Evolutionary conservation across 257 asterid species (phyloP).

Genomic region (Solanum chiquidenum): DNA sequence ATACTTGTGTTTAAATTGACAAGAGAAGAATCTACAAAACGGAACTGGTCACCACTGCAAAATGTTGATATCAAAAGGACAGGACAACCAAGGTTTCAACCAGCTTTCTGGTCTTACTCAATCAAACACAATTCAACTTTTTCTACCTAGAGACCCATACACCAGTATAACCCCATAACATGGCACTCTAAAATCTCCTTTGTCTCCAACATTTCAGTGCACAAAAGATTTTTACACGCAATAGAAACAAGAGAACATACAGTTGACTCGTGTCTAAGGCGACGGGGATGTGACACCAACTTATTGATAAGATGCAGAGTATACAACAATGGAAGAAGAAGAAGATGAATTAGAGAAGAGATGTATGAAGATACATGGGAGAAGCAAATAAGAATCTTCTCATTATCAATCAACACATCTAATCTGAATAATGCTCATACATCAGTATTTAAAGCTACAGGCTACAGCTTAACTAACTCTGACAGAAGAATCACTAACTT

Average conservation of each 20-base stretch:
- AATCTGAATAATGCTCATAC: too few relatives aligned
- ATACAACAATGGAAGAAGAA: too few relatives aligned
- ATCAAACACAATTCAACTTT: neutral
- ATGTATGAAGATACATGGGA: too few relatives aligned
- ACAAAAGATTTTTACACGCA: neutral
- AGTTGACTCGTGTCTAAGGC: conserved; percentile 76
- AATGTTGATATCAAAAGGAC: neutral
- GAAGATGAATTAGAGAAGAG: too few relatives aligned
- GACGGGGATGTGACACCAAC: conserved; percentile 63
- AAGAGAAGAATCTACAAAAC: neutral
- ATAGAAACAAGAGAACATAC: conserved; percentile 39
- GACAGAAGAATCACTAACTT: too few relatives aligned
- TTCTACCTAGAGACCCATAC: neutral
- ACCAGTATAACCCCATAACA: neutral
- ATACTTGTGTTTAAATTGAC: neutral
- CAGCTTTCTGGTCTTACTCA: neutral
- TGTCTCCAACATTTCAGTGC: neutral
- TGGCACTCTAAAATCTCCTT: neutral
- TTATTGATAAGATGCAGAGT: conserved; percentile 11
- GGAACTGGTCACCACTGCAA: neutral
- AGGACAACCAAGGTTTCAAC: neutral
- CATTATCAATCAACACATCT: too few relatives aligned
- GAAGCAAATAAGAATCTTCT: too few relatives aligned
- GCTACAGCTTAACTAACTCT: too few relatives aligned
- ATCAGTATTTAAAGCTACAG: too few relatives aligned